Percentiles rank a stretch among this genome's conserved stretches.
phyloP scores from a whole-genome alignment of 2,329 filamentous ascomycete species.

The Epichloe hybrida region DNA sequence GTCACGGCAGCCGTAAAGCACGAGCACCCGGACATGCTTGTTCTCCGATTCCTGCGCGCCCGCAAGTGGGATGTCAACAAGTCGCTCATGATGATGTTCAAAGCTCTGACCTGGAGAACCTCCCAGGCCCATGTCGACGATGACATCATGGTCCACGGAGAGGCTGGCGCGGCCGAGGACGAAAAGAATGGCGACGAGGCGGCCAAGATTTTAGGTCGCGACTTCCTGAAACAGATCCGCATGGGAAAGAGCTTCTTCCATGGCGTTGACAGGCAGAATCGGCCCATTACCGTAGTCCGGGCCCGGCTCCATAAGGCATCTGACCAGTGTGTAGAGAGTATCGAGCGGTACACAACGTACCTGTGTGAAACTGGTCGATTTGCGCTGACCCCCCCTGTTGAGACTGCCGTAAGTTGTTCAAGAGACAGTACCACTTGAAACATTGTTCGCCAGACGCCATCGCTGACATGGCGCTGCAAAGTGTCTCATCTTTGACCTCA shows the following conservation, averaged over 20 bases:
- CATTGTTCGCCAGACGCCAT: background rate
- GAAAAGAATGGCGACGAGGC: constrained; percentile 15
- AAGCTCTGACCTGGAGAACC: constrained; percentile 23
- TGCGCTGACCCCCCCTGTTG: constrained; percentile 6
- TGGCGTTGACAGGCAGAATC: constrained; percentile 20
- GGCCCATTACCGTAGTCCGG: constrained; percentile 23
- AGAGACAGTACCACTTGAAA: background rate
- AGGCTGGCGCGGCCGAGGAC: constrained; percentile 15
- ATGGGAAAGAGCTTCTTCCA: constrained; percentile 25
- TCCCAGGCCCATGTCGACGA: constrained; percentile 18
- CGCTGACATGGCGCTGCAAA: background rate
- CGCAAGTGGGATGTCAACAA: constrained; percentile 26
- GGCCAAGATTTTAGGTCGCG: background rate
- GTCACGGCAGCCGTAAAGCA: constrained; percentile 8
- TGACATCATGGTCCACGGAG: constrained; percentile 20
- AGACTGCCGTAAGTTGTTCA: constrained; percentile 7
- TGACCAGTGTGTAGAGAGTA: constrained; percentile 17
- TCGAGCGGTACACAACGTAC: constrained; percentile 26
- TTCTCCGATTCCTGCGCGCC: constrained; percentile 26
- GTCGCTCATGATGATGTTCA: constrained; percentile 25
- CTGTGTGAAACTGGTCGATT: constrained; percentile 20
- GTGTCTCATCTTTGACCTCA: constrained; percentile 56
- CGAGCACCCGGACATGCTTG: constrained; percentile 24
- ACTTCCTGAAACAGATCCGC: constrained; percentile 22
- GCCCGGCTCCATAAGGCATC: constrained; percentile 20